These are phyloP conservation scores for Scutellaria galericulata DNA, from an alignment of 257 asterid species.

Conservation along the genomic window DNA sequence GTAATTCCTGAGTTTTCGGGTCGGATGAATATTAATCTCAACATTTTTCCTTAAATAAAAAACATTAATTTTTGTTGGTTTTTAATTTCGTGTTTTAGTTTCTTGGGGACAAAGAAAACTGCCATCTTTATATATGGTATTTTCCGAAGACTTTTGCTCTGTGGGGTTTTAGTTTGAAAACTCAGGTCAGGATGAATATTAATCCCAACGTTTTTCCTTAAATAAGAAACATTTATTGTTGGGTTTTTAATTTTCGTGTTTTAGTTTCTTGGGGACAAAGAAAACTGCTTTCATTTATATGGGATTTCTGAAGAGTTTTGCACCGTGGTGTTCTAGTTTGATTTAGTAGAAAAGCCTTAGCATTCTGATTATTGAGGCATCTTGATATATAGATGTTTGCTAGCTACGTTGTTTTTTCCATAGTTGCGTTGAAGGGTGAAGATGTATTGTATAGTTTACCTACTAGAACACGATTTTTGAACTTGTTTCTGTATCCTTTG, in stretches of 20 bases:
- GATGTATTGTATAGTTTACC: background rate
- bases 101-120: slow-evolving; percentile 12
- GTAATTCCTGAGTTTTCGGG: background rate
- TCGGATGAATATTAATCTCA: background rate
- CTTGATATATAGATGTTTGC: background rate
- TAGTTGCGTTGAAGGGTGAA: background rate
- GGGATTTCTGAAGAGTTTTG: slow-evolving; percentile 14
- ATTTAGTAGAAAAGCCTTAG: background rate
- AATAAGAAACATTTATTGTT: too few relatives aligned
- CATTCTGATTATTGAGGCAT: background rate
- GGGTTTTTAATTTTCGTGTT: background rate
- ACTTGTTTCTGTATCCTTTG: background rate
- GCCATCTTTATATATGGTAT: background rate
- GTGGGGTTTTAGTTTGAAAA: background rate
- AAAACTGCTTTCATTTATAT: background rate
- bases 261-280: slow-evolving; percentile 27
- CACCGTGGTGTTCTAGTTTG: background rate
- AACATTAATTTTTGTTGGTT: too few relatives aligned
- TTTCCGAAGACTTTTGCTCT: background rate
- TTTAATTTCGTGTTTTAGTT: slow-evolving; percentile 16
- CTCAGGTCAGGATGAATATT: background rate
- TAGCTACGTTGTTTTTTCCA: background rate
- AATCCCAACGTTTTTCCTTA: background rate
- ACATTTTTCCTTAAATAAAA: too few relatives aligned
- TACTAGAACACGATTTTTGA: background rate